Conservation (phyloP, 805 yeast genomes). For the Candida ascalaphidarum region DNA sequence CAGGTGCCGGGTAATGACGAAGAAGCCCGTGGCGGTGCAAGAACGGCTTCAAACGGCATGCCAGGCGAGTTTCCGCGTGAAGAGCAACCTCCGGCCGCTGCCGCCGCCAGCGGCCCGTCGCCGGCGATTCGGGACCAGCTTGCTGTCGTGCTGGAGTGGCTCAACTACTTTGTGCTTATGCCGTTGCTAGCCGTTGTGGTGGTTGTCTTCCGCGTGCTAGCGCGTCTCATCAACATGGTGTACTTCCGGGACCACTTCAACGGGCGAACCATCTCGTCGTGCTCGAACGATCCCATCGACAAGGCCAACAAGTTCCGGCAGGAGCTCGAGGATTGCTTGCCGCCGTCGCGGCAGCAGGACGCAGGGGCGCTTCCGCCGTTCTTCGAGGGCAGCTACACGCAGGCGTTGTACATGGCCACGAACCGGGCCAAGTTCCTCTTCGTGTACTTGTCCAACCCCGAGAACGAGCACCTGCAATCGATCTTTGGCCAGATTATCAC, state of each 20-base stretch:
- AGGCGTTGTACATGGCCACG: constrained; percentile 66
- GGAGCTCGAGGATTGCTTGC: constrained; percentile 40
- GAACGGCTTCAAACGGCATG: too few species aligned
- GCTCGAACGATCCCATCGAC: constrained; percentile 40
- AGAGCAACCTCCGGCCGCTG: too few species aligned
- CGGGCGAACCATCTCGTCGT: constrained; percentile 1
- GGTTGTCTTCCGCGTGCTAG: constrained; percentile 13
- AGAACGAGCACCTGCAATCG: constrained; percentile 51
- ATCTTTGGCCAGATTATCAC: constrained; percentile 50
- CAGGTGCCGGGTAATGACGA: too few species aligned
- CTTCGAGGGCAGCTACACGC: constrained; percentile 70
- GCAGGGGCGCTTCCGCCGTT: constrained; percentile 32
- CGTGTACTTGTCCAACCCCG: constrained; percentile 64
- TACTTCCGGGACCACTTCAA: constrained; percentile 14
- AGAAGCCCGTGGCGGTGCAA: too few species aligned
- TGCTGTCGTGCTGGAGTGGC: constrained; percentile 2
- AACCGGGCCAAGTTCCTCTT: constrained; percentile 63
- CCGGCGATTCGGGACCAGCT: too few species aligned
- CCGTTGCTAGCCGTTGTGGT: constrained; percentile 17
- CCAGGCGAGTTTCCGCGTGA: too few species aligned
- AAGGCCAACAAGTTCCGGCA: constrained; percentile 44
- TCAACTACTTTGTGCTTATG: constrained; percentile 11
- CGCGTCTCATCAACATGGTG: constrained; percentile 14
- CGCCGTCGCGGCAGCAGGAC: constrained; percentile 11
- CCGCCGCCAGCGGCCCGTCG: too few species aligned